Conservation (phyloP, 2,329 filamentous ascomycete species). For the Colletotrichum zoysiae region DNA sequence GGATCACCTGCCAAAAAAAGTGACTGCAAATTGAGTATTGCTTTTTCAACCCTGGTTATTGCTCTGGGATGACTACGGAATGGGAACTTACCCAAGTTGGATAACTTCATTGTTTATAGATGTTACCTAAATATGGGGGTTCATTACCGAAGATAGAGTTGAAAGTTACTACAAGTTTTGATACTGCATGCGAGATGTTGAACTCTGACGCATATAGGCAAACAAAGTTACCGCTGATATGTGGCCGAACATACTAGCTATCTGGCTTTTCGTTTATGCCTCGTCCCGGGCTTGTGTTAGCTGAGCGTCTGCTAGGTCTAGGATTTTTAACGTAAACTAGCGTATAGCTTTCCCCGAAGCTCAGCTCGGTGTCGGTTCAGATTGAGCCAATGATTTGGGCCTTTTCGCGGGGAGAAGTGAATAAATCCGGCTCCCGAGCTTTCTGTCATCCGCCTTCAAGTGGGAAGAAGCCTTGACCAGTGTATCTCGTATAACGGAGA, state of each 20-base stretch:
- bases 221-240: background rate
- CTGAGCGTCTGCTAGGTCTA: background rate
- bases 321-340: too few species aligned
- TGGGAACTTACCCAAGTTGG: too few species aligned
- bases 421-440: background rate
- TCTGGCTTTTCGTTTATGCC: too few species aligned
- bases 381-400: too few species aligned
- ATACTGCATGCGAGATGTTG: background rate
- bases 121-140: too few species aligned
- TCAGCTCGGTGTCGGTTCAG: background rate
- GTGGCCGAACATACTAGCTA: too few species aligned
- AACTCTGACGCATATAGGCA: background rate
- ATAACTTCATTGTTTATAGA: background rate
- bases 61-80: background rate
- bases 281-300: background rate
- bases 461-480: background rate
- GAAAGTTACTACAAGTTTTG: background rate
- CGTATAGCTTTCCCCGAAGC: background rate
- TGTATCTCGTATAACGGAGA: background rate
- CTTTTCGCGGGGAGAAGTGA: too few species aligned
- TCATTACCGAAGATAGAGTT: background rate
- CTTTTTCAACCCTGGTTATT: background rate
- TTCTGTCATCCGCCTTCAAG: too few species aligned
- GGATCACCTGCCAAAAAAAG: constrained; percentile 37
- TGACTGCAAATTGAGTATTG: background rate